Evolutionary conservation across 2,329 filamentous ascomycete species (phyloP).

Genomic region (Colletotrichum camelliae): DNA sequence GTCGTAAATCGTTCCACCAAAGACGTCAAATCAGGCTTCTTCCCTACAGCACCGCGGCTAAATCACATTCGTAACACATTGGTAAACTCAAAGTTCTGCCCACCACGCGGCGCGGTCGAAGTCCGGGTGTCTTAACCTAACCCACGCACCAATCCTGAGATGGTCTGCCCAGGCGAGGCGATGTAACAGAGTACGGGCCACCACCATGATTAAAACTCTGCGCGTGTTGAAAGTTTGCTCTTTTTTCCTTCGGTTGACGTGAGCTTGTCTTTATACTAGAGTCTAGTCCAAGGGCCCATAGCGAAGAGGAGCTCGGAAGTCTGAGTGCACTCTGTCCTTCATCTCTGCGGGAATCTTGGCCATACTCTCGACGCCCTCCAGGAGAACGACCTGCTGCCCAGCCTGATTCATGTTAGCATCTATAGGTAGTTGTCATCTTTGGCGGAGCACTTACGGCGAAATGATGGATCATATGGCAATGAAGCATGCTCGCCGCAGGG

Average conservation of each 20-base stretch:
- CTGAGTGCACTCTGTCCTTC: constrained; percentile 13
- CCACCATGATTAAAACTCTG: neutral
- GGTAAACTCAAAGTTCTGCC: neutral
- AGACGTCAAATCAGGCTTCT: neutral
- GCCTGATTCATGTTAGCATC: neutral
- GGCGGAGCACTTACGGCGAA: neutral
- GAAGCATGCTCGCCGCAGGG: constrained; percentile 15
- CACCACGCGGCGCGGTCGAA: neutral
- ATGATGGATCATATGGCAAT: constrained; percentile 18
- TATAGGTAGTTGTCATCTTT: neutral
- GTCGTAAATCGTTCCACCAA: neutral
- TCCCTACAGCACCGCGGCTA: neutral
- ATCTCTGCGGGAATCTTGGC: constrained; percentile 3
- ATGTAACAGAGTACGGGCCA: neutral
- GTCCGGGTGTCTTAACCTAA: neutral
- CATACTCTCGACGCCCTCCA: constrained; percentile 11
- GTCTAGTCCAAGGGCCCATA: constrained; percentile 7
- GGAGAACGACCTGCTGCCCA: constrained; percentile 3
- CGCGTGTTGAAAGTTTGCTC: neutral
- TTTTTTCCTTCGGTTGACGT: neutral
- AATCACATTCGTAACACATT: neutral
- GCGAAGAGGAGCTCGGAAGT: neutral
- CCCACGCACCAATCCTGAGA: neutral
- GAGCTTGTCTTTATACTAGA: neutral
- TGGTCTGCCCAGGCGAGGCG: neutral